Conservation (phyloP, 139 green algal species). For the Penium margaritaceum region DNA sequence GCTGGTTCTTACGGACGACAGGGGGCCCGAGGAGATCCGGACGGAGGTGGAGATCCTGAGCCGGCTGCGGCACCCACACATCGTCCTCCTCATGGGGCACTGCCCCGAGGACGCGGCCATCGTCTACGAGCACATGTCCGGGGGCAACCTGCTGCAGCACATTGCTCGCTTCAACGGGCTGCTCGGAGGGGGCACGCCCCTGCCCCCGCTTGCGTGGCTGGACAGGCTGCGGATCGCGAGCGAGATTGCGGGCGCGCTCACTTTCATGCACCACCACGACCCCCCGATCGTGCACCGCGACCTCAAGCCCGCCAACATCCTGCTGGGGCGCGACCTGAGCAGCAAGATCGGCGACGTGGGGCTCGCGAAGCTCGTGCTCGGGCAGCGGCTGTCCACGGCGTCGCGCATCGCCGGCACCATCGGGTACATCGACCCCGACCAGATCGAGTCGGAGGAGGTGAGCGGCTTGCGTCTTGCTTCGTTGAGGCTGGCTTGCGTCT, state of each 20-base stretch:
- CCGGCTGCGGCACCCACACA: constrained; percentile 55
- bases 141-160: constrained; percentile 47
- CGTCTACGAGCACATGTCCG: constrained; percentile 55
- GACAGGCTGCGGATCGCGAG: constrained; percentile 49
- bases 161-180: constrained; percentile 18
- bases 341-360: constrained; percentile 80
- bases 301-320: constrained; percentile 81
- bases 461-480: too few species aligned
- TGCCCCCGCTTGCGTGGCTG: constrained; percentile 46
- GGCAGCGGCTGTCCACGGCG: neutral
- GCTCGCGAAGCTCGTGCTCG: constrained; percentile 58
- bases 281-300: constrained; percentile 73
- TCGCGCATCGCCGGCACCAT: neutral
- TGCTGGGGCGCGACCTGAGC: constrained; percentile 77
- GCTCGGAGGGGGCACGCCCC: neutral
- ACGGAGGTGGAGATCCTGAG: constrained; percentile 49
- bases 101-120: constrained; percentile 53
- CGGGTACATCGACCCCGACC: neutral
- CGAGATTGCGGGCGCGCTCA: constrained; percentile 35
- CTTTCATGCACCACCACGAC: neutral
- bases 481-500: too few species aligned
- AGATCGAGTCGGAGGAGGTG: neutral
- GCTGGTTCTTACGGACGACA: too few species aligned
- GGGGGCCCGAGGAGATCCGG: too few species aligned
- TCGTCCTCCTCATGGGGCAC: constrained; percentile 54